A percentile compares a stretch with the other conserved stretches of the same genome.
These are phyloP conservation scores for Pigoraptor vietnamica DNA, from an alignment of 78 protist species.

Conservation along the genomic window DNA sequence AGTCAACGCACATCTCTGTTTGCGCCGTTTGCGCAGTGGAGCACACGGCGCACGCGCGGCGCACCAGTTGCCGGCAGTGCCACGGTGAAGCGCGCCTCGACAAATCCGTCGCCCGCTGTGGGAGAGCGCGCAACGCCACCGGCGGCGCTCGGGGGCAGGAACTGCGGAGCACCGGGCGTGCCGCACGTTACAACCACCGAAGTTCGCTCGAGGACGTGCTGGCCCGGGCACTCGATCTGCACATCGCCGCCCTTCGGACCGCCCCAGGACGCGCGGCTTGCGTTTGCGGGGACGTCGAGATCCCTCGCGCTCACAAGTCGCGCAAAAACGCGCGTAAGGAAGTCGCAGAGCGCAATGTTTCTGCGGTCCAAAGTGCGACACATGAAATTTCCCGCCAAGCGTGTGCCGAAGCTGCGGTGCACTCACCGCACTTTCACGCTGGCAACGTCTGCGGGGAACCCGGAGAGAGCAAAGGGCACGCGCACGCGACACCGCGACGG, in stretches of 20 bases:
- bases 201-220: constrained; percentile 43
- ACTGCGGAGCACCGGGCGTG: not conserved
- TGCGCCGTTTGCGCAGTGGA: too few relatives aligned
- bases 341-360: not conserved
- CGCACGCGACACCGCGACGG: not conserved
- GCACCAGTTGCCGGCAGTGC: not conserved
- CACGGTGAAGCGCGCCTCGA: not conserved
- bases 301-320: not conserved
- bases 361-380: too few relatives aligned
- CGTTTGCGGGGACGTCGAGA: not conserved
- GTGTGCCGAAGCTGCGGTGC: too few relatives aligned
- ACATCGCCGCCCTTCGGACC: constrained; percentile 37
- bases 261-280: not conserved
- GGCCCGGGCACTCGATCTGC: constrained; percentile 29
- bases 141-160: too few relatives aligned
- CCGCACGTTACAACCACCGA: constrained; percentile 7
- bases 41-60: not conserved
- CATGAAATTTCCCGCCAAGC: too few relatives aligned
- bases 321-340: not conserved
- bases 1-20: too few relatives aligned
- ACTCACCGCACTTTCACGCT: not conserved
- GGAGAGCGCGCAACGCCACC: too few relatives aligned
- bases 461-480: not conserved
- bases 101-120: not conserved
- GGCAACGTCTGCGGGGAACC: not conserved